phyloP scores from a whole-genome alignment of 495 filamentous ascomycete genomes.

The Barbatosphaeria neglecta region DNA sequence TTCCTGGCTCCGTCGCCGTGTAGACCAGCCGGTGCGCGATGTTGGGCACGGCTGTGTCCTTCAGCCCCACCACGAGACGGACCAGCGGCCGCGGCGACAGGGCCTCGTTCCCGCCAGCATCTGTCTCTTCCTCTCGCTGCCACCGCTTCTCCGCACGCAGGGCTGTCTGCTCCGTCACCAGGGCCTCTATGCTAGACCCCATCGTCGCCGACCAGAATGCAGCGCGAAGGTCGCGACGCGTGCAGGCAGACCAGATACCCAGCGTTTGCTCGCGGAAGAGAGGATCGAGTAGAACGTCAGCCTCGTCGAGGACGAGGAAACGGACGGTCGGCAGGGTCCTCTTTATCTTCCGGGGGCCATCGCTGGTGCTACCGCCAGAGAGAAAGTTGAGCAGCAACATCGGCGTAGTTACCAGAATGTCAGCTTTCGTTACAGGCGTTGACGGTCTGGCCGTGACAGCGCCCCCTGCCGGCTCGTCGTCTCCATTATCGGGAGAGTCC shows the following conservation, averaged over 20 bases:
- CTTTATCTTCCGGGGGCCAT: constrained; percentile 23
- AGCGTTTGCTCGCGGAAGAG: constrained; percentile 86
- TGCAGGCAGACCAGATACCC: constrained; percentile 70
- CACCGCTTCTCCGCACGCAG: constrained; percentile 46
- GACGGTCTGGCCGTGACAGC: constrained; percentile 2
- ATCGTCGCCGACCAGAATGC: constrained; percentile 95
- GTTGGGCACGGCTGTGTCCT: constrained; percentile 88
- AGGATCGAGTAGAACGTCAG: constrained; percentile 85
- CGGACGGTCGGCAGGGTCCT: constrained; percentile 50
- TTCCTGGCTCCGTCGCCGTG: constrained; percentile 83
- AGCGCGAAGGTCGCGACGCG: constrained; percentile 51
- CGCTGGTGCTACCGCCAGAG: constrained; percentile 25
- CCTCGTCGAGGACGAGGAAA: constrained; percentile 79
- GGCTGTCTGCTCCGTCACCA: constrained; percentile 42
- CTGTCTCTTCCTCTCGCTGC: too few species aligned
- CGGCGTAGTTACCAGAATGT: constrained; percentile 86
- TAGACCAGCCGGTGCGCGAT: constrained; percentile 83
- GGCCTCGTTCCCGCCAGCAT: too few species aligned
- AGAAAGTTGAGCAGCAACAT: constrained; percentile 65
- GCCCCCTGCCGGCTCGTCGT: constrained; percentile 25
- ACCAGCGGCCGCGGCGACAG: constrained; percentile 53
- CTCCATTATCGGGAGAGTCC: constrained; percentile 23
- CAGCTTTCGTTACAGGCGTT: constrained; percentile 49
- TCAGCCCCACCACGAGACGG: constrained; percentile 83
- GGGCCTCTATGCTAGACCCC: constrained; percentile 78